These are phyloP conservation scores for Hanseniaspora clermontiae DNA, from an alignment of 805 yeast species.

Conservation along the genomic window DNA sequence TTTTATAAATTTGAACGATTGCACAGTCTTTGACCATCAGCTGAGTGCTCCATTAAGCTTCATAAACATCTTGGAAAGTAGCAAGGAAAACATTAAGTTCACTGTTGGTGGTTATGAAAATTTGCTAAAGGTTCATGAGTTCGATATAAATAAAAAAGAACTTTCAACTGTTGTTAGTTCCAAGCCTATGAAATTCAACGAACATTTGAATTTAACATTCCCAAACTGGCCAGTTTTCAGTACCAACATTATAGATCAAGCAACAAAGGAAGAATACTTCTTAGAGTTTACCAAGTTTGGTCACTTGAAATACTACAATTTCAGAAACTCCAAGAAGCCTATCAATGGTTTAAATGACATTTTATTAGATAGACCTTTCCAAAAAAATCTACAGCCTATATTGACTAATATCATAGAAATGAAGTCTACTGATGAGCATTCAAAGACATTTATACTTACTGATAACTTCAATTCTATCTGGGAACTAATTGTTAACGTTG, in stretches of 20 bases:
- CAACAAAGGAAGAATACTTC: slow-evolving; percentile 25
- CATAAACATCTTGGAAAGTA: background rate
- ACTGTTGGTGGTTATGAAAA: slow-evolving; percentile 83
- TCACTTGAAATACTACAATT: slow-evolving; percentile 60
- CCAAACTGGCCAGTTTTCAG: slow-evolving; percentile 63
- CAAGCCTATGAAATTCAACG: slow-evolving; percentile 33
- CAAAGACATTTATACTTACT: background rate
- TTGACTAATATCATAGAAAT: background rate
- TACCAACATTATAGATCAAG: slow-evolving; percentile 35
- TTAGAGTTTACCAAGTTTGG: slow-evolving; percentile 65
- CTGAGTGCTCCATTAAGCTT: slow-evolving; percentile 2
- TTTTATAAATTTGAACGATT: background rate
- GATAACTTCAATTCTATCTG: slow-evolving; percentile 10
- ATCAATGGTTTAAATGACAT: slow-evolving; percentile 25
- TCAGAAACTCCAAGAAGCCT: slow-evolving; percentile 59
- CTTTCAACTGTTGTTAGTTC: slow-evolving; percentile 73
- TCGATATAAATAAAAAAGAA: slow-evolving; percentile 27
- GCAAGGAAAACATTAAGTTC: slow-evolving; percentile 28
- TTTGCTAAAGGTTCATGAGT: slow-evolving; percentile 21
- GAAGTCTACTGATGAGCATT: background rate
- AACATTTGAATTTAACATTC: slow-evolving; percentile 62
- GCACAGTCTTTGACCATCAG: background rate
- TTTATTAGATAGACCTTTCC: slow-evolving; percentile 19
- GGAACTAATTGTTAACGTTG: background rate
- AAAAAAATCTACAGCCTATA: slow-evolving; percentile 11